phyloP scores from a whole-genome alignment of 2,329 filamentous ascomycete genomes.

The Ceratocystis huliohia region DNA sequence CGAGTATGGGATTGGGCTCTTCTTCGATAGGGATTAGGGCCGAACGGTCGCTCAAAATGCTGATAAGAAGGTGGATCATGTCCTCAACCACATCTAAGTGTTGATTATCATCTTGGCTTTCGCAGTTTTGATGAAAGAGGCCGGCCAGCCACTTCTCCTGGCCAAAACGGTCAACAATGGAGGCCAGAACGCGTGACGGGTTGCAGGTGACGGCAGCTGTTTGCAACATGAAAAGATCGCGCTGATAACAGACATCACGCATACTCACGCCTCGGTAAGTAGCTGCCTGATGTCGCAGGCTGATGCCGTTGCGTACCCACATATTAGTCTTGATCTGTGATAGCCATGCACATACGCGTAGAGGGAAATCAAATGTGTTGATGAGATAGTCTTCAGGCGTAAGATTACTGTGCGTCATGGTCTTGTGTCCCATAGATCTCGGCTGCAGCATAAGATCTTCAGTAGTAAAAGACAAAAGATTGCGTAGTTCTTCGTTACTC shows the following conservation, averaged over 20 bases:
- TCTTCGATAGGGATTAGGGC: slow-evolving; percentile 59
- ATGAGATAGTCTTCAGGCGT: slow-evolving; percentile 65
- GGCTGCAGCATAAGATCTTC: slow-evolving; percentile 56
- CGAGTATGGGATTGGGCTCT: slow-evolving; percentile 44
- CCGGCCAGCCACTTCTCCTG: slow-evolving; percentile 80
- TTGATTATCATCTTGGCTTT: slow-evolving; percentile 73
- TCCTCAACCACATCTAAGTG: slow-evolving; percentile 91
- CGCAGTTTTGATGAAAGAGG: slow-evolving; percentile 57
- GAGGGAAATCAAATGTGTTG: slow-evolving; percentile 80
- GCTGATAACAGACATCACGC: slow-evolving; percentile 83
- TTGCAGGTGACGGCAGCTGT: slow-evolving; percentile 79
- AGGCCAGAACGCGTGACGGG: slow-evolving; percentile 69
- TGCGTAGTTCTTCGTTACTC: slow-evolving; percentile 50
- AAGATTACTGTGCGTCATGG: slow-evolving; percentile 44
- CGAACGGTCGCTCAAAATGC: slow-evolving; percentile 78
- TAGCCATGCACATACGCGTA: slow-evolving; percentile 89
- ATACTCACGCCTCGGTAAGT: slow-evolving; percentile 84
- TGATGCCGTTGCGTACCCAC: slow-evolving; percentile 97
- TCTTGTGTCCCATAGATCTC: slow-evolving; percentile 46
- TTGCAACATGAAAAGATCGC: slow-evolving; percentile 88
- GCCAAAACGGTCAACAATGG: slow-evolving; percentile 83
- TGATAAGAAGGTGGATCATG: slow-evolving; percentile 84
- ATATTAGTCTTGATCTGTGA: slow-evolving; percentile 97
- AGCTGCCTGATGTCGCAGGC: slow-evolving; percentile 83
- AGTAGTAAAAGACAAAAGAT: slow-evolving; percentile 58